Evolutionary conservation across 805 yeast genomes (phyloP), one percentile per base, ranked within the genome.

Genomic region (Clavispora carvajalis): DNA sequence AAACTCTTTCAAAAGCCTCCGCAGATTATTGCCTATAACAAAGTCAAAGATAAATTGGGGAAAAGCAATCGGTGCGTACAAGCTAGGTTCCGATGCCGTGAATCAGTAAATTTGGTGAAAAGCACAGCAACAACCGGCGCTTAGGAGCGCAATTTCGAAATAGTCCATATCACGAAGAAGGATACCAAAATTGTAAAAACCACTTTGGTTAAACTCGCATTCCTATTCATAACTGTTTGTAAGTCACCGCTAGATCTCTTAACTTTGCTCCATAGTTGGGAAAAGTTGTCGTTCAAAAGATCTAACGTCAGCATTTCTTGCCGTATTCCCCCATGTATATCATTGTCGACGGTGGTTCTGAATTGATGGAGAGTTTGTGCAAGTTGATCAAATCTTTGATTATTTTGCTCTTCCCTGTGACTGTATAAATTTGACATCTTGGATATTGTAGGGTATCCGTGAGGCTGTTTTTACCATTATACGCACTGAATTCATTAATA

Each of bases 41-140:
- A 76, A 96, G 58, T 77, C 95, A 13, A 89, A 85, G 59, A 83
- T 91, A 54, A 86, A 87, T 59, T 91, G 99, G 99, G 96, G 95
- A 22, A 85, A 79, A 56, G 87, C 96, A 9, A 86, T 88, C 52
- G 95, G 95, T 13, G 85, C 82, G 58, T 90, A 90, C 65, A 78
- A 87, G 55, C 69, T 91, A 33, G 98, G 98, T 13, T 80, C 80
- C 48, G 90, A 85, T 57, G 89, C 82, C 24, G 82, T 67, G 16
- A 62, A 67, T 45, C 58, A 60, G 41, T 37, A 31, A 37, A 9
- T 6, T 28, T 5, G n/a, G n/a, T 15, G 18, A 3, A 15, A 16
- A 10, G 10, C n/a, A 4, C 5, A 24, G 5, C 5, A 13, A 13
- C 9, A 26, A 9, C 7, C n/a, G 12, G 15, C 2, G 21, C 7